These are phyloP conservation scores for Kazachstania sp. DNA, from an alignment of 1,139 yeast species.

Conservation along the genomic window DNA sequence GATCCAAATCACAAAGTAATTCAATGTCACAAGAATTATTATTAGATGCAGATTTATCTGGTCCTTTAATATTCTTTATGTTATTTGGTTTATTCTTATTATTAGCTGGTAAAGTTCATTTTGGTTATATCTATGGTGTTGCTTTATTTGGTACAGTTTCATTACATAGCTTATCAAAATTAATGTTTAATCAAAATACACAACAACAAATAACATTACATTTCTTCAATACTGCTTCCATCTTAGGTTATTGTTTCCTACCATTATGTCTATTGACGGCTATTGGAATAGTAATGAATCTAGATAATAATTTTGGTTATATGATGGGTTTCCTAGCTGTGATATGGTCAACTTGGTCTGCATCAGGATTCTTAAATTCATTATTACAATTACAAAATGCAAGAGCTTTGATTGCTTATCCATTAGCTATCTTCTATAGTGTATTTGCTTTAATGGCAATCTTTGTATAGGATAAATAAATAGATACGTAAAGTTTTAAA, in stretches of 20 bases:
- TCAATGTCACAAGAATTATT: slow-evolving; percentile 48
- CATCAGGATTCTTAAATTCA: slow-evolving; percentile 87
- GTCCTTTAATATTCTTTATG: slow-evolving; percentile 84
- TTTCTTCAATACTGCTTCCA: slow-evolving; percentile 51
- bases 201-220: slow-evolving; percentile 19
- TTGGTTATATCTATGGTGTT: slow-evolving; percentile 94
- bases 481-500: neutral
- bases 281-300: slow-evolving; percentile 54
- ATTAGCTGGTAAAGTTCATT: slow-evolving; percentile 85
- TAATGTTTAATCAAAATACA: slow-evolving; percentile 45
- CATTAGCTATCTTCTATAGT: slow-evolving; percentile 82
- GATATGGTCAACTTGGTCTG: slow-evolving; percentile 90
- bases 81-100: slow-evolving; percentile 79
- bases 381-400: slow-evolving; percentile 78
- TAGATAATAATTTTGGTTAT: slow-evolving; percentile 74
- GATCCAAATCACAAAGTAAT: slow-evolving; percentile 35
- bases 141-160: slow-evolving; percentile 86
- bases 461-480: slow-evolving; percentile 37
- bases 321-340: slow-evolving; percentile 60
- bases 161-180: slow-evolving; percentile 71
- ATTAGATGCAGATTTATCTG: slow-evolving; percentile 90
- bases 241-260: slow-evolving; percentile 84
- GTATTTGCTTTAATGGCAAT: slow-evolving; percentile 96
- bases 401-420: slow-evolving; percentile 87
- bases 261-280: slow-evolving; percentile 81